Percentiles rank a stretch among this genome's conserved stretches.
Evolutionary conservation across 805 yeast genomes (phyloP).

Genomic region (Dipodascus geniculatus): DNA sequence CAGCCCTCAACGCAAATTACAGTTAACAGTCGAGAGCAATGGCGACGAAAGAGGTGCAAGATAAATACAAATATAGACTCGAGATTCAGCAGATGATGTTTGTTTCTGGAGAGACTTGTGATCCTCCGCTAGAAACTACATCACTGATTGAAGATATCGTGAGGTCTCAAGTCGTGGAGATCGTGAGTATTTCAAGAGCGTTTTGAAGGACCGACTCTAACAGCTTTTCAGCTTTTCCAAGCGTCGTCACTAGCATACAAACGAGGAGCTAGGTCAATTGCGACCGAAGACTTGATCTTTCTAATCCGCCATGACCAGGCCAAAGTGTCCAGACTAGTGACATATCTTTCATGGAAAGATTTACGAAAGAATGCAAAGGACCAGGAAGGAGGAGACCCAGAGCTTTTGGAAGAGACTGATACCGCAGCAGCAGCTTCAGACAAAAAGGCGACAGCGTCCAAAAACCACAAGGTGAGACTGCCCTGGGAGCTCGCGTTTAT

Average conservation of each 20-base stretch:
- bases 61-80: constrained; percentile 58
- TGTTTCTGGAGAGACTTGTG: constrained; percentile 89
- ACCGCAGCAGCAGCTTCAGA: constrained; percentile 24
- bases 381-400: constrained; percentile 50
- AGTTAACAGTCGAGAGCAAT: not conserved
- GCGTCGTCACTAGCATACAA: constrained; percentile 65
- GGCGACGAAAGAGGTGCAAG: constrained; percentile 5
- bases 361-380: constrained; percentile 73
- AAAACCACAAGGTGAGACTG: constrained; percentile 66
- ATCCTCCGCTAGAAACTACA: constrained; percentile 86
- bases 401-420: constrained; percentile 37
- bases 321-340: constrained; percentile 80
- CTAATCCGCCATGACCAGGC: constrained; percentile 88
- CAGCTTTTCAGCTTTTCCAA: constrained; percentile 37
- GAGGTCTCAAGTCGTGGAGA: constrained; percentile 85
- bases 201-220: not conserved
- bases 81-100: constrained; percentile 99
- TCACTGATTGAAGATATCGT: constrained; percentile 93
- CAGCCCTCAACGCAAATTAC: too few relatives aligned
- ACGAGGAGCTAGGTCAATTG: constrained; percentile 73
- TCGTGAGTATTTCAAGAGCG: constrained; percentile 25
- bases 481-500: constrained; percentile 95
- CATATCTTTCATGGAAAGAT: constrained; percentile 94
- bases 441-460: constrained; percentile 36
- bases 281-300: constrained; percentile 90